Evolutionary conservation across 2,329 filamentous ascomycete genomes (phyloP).

Genomic region (Cucurbitaria berberidis): DNA sequence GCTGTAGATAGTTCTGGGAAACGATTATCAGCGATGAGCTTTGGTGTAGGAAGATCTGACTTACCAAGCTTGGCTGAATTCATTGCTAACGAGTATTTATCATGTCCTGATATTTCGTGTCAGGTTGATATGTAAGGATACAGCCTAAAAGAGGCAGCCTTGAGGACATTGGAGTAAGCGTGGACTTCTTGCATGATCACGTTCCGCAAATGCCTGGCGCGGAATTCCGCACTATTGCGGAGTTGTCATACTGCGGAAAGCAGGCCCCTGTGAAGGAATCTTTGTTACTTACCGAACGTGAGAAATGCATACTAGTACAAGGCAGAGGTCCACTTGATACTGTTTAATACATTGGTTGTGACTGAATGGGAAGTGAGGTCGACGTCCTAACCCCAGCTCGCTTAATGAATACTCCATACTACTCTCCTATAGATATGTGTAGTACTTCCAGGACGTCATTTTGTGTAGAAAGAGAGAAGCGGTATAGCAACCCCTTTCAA

Average conservation of each 20-base stretch:
- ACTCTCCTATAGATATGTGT: too few species aligned
- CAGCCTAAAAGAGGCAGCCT: background rate
- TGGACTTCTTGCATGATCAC: background rate
- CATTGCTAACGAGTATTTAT: background rate
- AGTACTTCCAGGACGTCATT: too few species aligned
- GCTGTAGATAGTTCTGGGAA: background rate
- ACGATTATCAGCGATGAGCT: background rate
- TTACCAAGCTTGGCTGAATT: background rate
- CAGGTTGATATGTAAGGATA: too few species aligned
- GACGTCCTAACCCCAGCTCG: background rate
- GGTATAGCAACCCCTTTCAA: too few species aligned
- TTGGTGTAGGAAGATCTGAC: background rate
- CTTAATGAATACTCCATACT: background rate
- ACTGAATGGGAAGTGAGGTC: background rate
- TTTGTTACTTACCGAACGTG: background rate
- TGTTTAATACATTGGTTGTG: background rate
- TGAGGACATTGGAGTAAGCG: too few species aligned
- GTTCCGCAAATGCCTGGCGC: background rate
- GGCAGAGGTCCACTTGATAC: background rate
- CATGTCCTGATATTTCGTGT: too few species aligned
- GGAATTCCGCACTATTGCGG: conserved; percentile 5
- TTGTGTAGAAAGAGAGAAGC: too few species aligned
- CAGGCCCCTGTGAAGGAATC: background rate
- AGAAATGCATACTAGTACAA: background rate
- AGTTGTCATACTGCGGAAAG: background rate